A percentile compares a stretch with the other conserved stretches of the same genome.
These are phyloP conservation scores for Aspergillus piperis DNA, from an alignment of 2,329 filamentous ascomycete species.

Conservation along the genomic window DNA sequence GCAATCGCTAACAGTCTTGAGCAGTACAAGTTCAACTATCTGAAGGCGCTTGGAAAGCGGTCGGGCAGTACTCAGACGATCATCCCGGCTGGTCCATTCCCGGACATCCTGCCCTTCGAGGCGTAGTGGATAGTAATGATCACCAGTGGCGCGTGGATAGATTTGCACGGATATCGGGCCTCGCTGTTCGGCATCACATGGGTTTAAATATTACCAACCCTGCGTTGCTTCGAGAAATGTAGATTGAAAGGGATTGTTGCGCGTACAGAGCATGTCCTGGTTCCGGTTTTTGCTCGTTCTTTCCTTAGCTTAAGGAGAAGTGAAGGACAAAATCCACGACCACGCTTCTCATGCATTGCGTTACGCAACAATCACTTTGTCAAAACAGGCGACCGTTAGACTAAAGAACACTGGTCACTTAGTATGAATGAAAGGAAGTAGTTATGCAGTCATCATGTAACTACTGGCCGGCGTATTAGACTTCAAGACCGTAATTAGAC, in stretches of 20 bases:
- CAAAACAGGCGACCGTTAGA: not conserved
- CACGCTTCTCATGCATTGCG: not conserved
- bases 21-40: conserved; percentile 33
- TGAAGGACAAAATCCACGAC: not conserved
- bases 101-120: conserved; percentile 28
- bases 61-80: conserved; percentile 25
- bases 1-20: not conserved
- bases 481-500: not conserved
- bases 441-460: not conserved
- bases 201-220: not conserved
- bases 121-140: not conserved
- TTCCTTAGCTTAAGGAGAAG: not conserved
- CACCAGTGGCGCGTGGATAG: not conserved
- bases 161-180: not conserved
- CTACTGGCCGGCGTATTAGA: not conserved
- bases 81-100: conserved; percentile 30
- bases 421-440: not conserved
- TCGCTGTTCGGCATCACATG: not conserved
- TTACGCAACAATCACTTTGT: not conserved
- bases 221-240: not conserved
- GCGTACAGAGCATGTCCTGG: not conserved
- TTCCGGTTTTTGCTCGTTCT: too few species aligned
- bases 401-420: not conserved
- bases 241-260: not conserved
- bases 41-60: conserved; percentile 21